Conservation (phyloP, 345 rosid genomes). For the Laguncularia racemosa region DNA sequence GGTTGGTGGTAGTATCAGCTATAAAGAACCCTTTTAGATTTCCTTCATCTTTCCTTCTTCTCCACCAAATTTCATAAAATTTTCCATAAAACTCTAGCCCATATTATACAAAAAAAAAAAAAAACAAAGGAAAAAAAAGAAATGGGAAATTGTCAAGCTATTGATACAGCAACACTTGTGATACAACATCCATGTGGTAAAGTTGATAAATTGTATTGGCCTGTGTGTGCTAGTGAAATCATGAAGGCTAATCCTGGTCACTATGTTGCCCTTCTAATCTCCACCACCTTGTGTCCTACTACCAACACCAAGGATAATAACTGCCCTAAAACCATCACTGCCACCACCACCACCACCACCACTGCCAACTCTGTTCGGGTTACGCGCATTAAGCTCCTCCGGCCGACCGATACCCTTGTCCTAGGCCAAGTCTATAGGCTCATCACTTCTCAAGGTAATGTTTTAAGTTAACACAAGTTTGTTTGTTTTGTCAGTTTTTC, state of each 20-base stretch:
- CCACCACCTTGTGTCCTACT: slow-evolving; percentile 50
- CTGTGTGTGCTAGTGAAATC: slow-evolving; percentile 54
- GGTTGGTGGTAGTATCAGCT: slow-evolving; percentile 15
- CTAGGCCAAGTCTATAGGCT: slow-evolving; percentile 86
- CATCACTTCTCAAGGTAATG: slow-evolving; percentile 61
- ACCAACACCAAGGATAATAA: slow-evolving; percentile 7
- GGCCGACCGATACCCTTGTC: slow-evolving; percentile 67
- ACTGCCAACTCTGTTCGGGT: slow-evolving; percentile 40
- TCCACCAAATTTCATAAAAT: neutral
- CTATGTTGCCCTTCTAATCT: slow-evolving; percentile 85
- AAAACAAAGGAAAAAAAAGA: neutral
- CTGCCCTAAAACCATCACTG: neutral
- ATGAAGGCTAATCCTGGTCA: slow-evolving; percentile 90
- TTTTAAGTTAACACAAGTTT: neutral
- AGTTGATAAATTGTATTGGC: slow-evolving; percentile 53
- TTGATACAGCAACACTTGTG: slow-evolving; percentile 68
- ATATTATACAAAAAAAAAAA: neutral
- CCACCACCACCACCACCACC: slow-evolving; percentile 13
- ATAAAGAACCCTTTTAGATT: slow-evolving; percentile 25
- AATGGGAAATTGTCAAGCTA: slow-evolving; percentile 92
- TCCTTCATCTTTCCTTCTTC: slow-evolving; percentile 1
- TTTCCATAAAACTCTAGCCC: neutral
- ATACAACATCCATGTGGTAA: slow-evolving; percentile 79
- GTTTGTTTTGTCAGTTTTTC: too few relatives aligned
- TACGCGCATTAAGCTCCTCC: slow-evolving; percentile 88